Conservation (phyloP, 306 rosid genomes). For the Trifolium pratense region DNA sequence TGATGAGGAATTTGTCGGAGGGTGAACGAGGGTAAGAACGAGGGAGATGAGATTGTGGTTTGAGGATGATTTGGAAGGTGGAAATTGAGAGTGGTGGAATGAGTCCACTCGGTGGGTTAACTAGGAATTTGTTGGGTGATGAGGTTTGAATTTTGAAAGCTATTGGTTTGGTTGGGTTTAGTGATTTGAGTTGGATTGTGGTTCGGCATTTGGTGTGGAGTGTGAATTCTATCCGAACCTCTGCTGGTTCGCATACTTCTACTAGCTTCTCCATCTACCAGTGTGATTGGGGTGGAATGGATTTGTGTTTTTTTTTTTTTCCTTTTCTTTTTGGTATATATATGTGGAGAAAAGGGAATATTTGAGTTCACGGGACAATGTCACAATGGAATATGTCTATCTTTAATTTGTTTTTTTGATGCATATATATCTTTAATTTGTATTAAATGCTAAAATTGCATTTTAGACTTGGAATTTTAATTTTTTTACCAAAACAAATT, state of each 20-base stretch:
- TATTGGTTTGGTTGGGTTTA: slow-evolving; percentile 44
- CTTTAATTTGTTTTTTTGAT: no score
- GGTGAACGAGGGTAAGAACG: slow-evolving; percentile 71
- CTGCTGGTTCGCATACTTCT: slow-evolving; percentile 62
- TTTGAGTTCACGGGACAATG: no score
- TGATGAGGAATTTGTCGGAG: slow-evolving; percentile 71
- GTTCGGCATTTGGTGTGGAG: slow-evolving; percentile 72
- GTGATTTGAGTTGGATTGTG: slow-evolving; percentile 60
- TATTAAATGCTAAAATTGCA: no score
- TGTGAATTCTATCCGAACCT: slow-evolving; percentile 63
- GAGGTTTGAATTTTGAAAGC: slow-evolving; percentile 88
- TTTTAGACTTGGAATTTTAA: no score
- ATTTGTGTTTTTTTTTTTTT: no score
- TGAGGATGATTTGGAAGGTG: slow-evolving; percentile 77
- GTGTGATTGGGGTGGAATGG: no score
- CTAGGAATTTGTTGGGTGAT: slow-evolving; percentile 72
- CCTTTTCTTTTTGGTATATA: no score
- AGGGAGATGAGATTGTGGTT: slow-evolving; percentile 71
- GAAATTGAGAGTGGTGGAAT: slow-evolving; percentile 60
- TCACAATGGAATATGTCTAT: no score
- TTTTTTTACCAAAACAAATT: no score
- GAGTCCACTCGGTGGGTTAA: slow-evolving; percentile 75
- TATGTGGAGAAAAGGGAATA: no score
- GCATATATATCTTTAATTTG: no score
- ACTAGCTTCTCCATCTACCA: slow-evolving; percentile 50